A percentile compares a stretch with the other conserved stretches of the same genome.
Evolutionary conservation across 1,139 yeast species (phyloP).

Genomic region (Geotrichum bryndzae): DNA sequence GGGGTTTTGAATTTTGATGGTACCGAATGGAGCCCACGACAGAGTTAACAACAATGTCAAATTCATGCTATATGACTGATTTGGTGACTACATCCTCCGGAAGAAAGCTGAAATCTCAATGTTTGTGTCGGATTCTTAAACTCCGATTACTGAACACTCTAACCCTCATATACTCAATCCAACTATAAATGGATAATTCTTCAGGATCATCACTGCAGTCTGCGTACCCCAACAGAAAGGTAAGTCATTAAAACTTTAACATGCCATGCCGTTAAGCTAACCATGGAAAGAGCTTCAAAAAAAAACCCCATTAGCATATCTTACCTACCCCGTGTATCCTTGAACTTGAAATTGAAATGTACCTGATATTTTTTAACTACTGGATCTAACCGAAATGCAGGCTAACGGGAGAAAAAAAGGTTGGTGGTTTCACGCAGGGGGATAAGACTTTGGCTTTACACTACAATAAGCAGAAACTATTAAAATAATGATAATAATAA

Average conservation of each 20-base stretch:
- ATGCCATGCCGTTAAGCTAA: not conserved
- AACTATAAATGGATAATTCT: too few relatives aligned
- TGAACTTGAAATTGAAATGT: too few relatives aligned
- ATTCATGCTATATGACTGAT: conserved; percentile 34
- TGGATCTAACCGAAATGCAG: too few relatives aligned
- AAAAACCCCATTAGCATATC: too few relatives aligned
- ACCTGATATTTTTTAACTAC: too few relatives aligned
- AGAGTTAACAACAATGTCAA: conserved; percentile 38
- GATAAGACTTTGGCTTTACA: too few relatives aligned
- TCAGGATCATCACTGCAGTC: not conserved
- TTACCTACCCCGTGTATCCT: not conserved
- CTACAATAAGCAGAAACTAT: too few relatives aligned
- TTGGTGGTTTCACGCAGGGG: too few relatives aligned
- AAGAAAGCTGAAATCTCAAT: conserved; percentile 26
- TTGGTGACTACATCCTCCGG: conserved; percentile 35
- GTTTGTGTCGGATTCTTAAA: conserved; percentile 38
- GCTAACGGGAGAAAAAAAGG: too few relatives aligned
- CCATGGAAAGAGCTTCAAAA: too few relatives aligned
- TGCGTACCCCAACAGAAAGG: not conserved
- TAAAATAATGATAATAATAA: too few relatives aligned
- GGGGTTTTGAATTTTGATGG: not conserved
- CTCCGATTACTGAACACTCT: conserved; percentile 34
- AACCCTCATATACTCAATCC: not conserved
- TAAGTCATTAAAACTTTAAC: not conserved
- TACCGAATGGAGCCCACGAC: conserved; percentile 37